Base-by-base conservation (phyloP, 768 basidiomycete species). In the Xerocomellus chrysenteron region DNA sequence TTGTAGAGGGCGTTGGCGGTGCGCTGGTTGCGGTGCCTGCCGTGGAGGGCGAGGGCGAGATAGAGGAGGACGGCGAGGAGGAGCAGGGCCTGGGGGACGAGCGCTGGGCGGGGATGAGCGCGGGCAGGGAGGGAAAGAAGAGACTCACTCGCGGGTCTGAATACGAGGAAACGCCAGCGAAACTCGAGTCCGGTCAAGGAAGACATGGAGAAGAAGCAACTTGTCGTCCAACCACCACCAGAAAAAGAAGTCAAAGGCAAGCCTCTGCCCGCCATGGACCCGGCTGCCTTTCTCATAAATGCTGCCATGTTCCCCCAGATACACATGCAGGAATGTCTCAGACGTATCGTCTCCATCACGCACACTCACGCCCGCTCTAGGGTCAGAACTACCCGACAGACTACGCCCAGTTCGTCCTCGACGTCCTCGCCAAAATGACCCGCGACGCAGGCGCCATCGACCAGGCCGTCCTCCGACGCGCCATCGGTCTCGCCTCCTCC, bases 101-200 rank as follows among this genome's bases (percentile, higher is more conserved):
- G 88, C 30, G 83, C 87, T 84, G 64, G 2, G 51, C 9, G 26
- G 45, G 16, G 53, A 40, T 43, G 48, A 51, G 52, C 17, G 19
- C 19, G n/a, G 32, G 11, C 11, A 40, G 7, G n/a, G 28, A 30
- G 16, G 5, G 30, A 14, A 45, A 12, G 2, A 2, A 19, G 17
- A 14, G 35, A 76, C 86, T 61, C n/a, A 76, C 86, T 64, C 10
- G 87, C 90, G 19, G 94, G 94, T 42, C 93, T 80, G 75, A 96
- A 92, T 37, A 86, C 83, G 63, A 97, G 73, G 53, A 84, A 76
- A 67, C 80, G 86, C 86, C 88, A 94, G 59, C 74, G 79, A 69
- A 77, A 86, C 71, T 97, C 82, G 45, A 82, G 71, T 19, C 93
- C 94, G 36, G 9, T 87, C 76, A 26, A 5, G 32, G 67, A 67